Evolutionary conservation across 345 rosid species (phyloP), one percentile per base, ranked within the genome.

Genomic region (Lepidium aucheri): DNA sequence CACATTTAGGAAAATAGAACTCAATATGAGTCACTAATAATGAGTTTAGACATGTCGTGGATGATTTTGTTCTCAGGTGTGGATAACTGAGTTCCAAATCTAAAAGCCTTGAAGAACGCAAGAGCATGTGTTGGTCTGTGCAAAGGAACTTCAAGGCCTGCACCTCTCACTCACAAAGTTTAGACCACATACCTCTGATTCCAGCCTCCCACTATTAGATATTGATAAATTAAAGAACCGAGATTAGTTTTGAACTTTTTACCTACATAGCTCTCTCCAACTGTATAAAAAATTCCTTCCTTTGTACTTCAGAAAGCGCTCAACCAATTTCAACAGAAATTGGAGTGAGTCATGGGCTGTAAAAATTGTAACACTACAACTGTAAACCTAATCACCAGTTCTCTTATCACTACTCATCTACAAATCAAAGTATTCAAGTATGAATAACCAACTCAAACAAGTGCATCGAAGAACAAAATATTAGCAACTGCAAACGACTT

Each of bases 231-330:
- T 20, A 2, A 20, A 20, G 22, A 26, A 42, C 7, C 26, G 26
- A 20, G 54, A 15, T 12, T 30, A 74, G 65, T 14, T 41, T 65
- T 5, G 10, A 34, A 28, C 6, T 10, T 8, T 24, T 30, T 77
- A 93, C 98, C 96, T 65, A 74, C 98, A 77, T 93, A 93, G 77
- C 98, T 93, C 78, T 93, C 97, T 55, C 97, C 97, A 1, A 79
- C 67, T 39, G 89, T 82, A 62, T 87, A 90, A 90, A 64, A 93
- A 90, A 12, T 93, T 94, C 63, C 91, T 82, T 72, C 83, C 94
- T 62, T 86, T 85, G 67, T 81, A 93, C 69, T 90, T 88, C 28
- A 96, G 97, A 67, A 84, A 93, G 52, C 96, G 89, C 75, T 93
- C 91, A 63, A 90, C 79, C 98, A 97, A 90, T 56, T 80, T 82